A percentile compares a stretch with the other conserved stretches of the same genome.
These are phyloP conservation scores for Globisporangium heterothallicum DNA, from an alignment of 352 stramenopile genomes.

Conservation along the genomic window DNA sequence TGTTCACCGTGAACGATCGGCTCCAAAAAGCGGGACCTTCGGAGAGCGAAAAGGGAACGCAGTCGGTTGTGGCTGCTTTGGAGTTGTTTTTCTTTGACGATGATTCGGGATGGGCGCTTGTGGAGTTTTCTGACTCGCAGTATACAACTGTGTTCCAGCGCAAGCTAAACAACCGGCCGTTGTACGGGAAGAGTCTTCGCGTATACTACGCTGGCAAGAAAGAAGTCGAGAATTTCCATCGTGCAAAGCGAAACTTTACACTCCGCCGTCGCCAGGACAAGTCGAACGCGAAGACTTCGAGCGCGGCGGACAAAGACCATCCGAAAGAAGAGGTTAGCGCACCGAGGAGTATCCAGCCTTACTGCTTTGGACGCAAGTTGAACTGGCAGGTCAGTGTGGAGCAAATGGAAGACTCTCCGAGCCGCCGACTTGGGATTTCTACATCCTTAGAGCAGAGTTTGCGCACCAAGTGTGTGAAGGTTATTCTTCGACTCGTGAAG, in stretches of 20 bases:
- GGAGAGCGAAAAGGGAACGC: background rate
- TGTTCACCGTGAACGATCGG: slow-evolving; percentile 34
- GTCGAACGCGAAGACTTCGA: slow-evolving; percentile 15
- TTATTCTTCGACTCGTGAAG: slow-evolving; percentile 61
- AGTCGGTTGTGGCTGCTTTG: slow-evolving; percentile 32
- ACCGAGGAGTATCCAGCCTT: slow-evolving; percentile 20
- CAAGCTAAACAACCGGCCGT: slow-evolving; percentile 55
- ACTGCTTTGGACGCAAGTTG: slow-evolving; percentile 66
- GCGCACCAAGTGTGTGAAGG: slow-evolving; percentile 54
- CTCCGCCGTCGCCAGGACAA: slow-evolving; percentile 17
- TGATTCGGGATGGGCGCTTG: slow-evolving; percentile 61
- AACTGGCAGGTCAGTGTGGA: slow-evolving; percentile 70
- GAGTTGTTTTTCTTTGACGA: slow-evolving; percentile 77
- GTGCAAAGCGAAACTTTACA: slow-evolving; percentile 40
- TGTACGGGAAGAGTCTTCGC: slow-evolving; percentile 43
- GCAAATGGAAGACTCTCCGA: slow-evolving; percentile 50
- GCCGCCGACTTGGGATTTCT: slow-evolving; percentile 51
- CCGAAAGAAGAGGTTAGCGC: slow-evolving; percentile 12
- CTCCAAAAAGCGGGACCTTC: slow-evolving; percentile 1
- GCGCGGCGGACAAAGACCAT: slow-evolving; percentile 12
- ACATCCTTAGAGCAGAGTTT: slow-evolving; percentile 57
- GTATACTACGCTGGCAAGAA: slow-evolving; percentile 47
- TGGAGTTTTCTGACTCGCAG: slow-evolving; percentile 52
- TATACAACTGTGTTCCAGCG: slow-evolving; percentile 39
- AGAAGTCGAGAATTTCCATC: slow-evolving; percentile 63